Percentiles rank a stretch among this genome's conserved stretches.
These are phyloP conservation scores for Thermothielavioides terrestris DNA, from an alignment of 495 filamentous ascomycete genomes.

Conservation along the genomic window DNA sequence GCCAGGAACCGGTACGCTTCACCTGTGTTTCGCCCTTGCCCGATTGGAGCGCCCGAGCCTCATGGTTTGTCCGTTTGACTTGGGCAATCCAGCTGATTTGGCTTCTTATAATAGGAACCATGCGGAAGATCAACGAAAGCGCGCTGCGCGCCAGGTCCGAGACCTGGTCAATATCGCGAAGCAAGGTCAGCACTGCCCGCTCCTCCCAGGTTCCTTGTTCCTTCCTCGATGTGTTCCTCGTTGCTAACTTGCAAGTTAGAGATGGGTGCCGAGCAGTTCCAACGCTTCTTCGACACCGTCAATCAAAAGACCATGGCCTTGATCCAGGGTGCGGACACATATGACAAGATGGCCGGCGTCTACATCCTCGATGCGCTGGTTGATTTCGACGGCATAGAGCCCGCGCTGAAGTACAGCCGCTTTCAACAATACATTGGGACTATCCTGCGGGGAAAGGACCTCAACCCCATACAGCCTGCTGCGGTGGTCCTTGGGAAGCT, in stretches of 20 bases:
- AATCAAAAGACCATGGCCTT: slow-evolving; percentile 66
- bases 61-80: too few relatives aligned
- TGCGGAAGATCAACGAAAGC: slow-evolving; percentile 33
- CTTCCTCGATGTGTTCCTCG: background rate
- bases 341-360: slow-evolving; percentile 83
- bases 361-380: slow-evolving; percentile 86
- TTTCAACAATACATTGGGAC: slow-evolving; percentile 85
- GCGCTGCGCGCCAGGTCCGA: slow-evolving; percentile 33
- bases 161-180: slow-evolving; percentile 33
- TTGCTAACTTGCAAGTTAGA: slow-evolving; percentile 42
- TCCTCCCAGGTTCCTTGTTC: background rate
- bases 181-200: slow-evolving; percentile 22
- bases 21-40: background rate
- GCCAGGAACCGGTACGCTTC: slow-evolving; percentile 24
- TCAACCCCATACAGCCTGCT: slow-evolving; percentile 74
- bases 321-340: slow-evolving; percentile 73
- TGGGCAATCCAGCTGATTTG: slow-evolving; percentile 4
- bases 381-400: slow-evolving; percentile 91
- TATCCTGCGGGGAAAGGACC: slow-evolving; percentile 82
- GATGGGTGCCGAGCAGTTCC: slow-evolving; percentile 66
- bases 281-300: slow-evolving; percentile 68
- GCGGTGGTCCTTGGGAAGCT: slow-evolving; percentile 81
- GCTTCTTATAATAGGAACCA: slow-evolving; percentile 10
- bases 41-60: background rate
- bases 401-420: slow-evolving; percentile 84